Base-by-base conservation (phyloP, 441 rosid species). In the Codiaeum variegatum region DNA sequence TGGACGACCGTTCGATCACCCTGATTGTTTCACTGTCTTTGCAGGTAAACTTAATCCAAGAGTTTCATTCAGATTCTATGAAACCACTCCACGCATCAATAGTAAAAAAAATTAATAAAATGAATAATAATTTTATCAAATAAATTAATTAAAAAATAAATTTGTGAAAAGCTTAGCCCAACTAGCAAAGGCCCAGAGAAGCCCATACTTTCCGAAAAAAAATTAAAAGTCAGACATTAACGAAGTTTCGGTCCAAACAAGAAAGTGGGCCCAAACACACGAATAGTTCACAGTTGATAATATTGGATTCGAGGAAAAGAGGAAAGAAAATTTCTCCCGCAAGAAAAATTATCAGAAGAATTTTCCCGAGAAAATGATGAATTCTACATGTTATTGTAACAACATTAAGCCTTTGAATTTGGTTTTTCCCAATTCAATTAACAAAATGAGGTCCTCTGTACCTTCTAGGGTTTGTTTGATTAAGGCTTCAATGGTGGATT, bases 401-500 rank as follows among this genome's bases (percentile, higher is more conserved):
- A 18, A n/a, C n/a, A n/a, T n/a, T n/a, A n/a, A 42, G 6, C 63
- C 73, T 55, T 13, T 18, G 52, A 47, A 13, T 1, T 15, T 40
- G 42, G 68, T 68, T 49, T 36, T 26, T 2, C 49, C 63, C 16
- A 68, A 23, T 67, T 24, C 54, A 2, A 18, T 18, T 29, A 16
- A 29, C 6, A 71, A 61, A 49, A 21, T 56, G 44, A 44, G 56
- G 10, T 70, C 6, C 21, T 1, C 38, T 19, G 5, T 31, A 47
- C 47, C 69, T 42, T 23, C 40, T 29, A 54, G 78, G 76, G 66
- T 42, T 46, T 58, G 49, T 36, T 31, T 69, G 15, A 80, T 85
- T 23, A 84, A 78, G 70, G 92, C 96, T 78, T 94, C 95, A 5
- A 69, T 72, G 71, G 86, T 94, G 40, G 93, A 93, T 81, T 88